Base-by-base conservation (phyloP, 768 basidiomycete species). In the Guyanaporus albipodus region DNA sequence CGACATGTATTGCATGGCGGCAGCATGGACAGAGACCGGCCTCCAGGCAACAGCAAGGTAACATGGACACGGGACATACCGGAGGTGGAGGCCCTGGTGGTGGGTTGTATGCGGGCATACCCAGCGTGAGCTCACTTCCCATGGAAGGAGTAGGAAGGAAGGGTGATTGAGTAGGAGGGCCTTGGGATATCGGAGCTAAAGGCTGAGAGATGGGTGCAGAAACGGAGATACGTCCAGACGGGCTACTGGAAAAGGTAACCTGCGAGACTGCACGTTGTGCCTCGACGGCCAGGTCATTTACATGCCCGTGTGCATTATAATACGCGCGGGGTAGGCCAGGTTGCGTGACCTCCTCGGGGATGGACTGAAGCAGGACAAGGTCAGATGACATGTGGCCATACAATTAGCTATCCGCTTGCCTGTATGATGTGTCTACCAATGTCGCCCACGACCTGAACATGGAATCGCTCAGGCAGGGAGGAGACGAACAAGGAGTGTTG, bases 291-390 rank as follows among this genome's bases (percentile, higher is more conserved):
- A 86, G 68, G 31, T 71, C 66, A 38, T 82, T 78, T 1, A 83
- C 83, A 53, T 74, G 80, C 37, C 74, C 64, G 43, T 85, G 86
- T 1, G 80, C 82, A 34, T 73, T 72, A 61, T 94, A 97, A 50
- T 83, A 73, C 11, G 78, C 73, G 15, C 92, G 77, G 2, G 85
- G 76, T 27, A 86, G 71, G 21, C 93, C 93, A 15, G 91, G 91
- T 42, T 83, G 80, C 0, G 90, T 91, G 17, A 70, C 66, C n/a
- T 87, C 84, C 49, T 89, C 79, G 2, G 90, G 82, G 12, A 96
- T 85, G 73, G 87, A 88, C 80, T 87, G 28, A 7, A 4, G 26
- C 49, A 11, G 10, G 38, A 23, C 14, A 27, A 33, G 23, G 44
- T 59, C 37, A 57, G 32, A 24, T 34, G 23, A 18, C n/a, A 12